Conservation (phyloP, 805 yeast species). For the Spencermartinsiella europaea region DNA sequence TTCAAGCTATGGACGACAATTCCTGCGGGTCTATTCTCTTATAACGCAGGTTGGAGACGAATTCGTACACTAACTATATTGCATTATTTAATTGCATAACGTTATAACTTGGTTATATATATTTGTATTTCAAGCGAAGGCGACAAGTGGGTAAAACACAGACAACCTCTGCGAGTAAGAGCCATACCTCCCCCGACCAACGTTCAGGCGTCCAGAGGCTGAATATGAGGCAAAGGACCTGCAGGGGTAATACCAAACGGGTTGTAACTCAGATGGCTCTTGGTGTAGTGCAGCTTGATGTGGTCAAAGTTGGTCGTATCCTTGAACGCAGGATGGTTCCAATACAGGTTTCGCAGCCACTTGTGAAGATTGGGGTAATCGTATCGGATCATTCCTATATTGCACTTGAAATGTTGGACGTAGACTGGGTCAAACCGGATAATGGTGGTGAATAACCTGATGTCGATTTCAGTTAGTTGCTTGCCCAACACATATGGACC, state of each 20-base stretch:
- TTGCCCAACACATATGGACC: slow-evolving; percentile 53
- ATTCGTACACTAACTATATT: too few relatives aligned
- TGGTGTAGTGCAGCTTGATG: slow-evolving; percentile 86
- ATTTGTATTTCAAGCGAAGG: too few relatives aligned
- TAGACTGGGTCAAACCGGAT: slow-evolving; percentile 90
- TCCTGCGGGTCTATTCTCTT: too few relatives aligned
- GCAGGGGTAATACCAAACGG: slow-evolving; percentile 79
- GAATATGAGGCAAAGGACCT: slow-evolving; percentile 80
- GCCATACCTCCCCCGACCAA: too few relatives aligned
- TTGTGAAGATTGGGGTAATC: slow-evolving; percentile 74
- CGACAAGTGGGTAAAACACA: too few relatives aligned
- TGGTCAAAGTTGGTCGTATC: slow-evolving; percentile 83
- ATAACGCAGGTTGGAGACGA: too few relatives aligned
- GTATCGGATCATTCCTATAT: slow-evolving; percentile 68
- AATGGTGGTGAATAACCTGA: slow-evolving; percentile 81
- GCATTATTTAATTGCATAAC: too few relatives aligned
- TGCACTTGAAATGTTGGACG: slow-evolving; percentile 93
- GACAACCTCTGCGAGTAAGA: too few relatives aligned
- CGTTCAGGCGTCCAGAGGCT: slow-evolving; percentile 37
- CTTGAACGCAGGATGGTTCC: slow-evolving; percentile 68
- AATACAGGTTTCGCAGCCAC: slow-evolving; percentile 80
- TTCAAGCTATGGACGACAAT: too few relatives aligned
- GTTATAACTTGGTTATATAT: too few relatives aligned
- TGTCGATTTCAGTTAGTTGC: slow-evolving; percentile 81
- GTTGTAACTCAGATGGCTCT: slow-evolving; percentile 74